phyloP scores from a whole-genome alignment of 2,329 filamentous ascomycete species.

The Beauveria varroae region DNA sequence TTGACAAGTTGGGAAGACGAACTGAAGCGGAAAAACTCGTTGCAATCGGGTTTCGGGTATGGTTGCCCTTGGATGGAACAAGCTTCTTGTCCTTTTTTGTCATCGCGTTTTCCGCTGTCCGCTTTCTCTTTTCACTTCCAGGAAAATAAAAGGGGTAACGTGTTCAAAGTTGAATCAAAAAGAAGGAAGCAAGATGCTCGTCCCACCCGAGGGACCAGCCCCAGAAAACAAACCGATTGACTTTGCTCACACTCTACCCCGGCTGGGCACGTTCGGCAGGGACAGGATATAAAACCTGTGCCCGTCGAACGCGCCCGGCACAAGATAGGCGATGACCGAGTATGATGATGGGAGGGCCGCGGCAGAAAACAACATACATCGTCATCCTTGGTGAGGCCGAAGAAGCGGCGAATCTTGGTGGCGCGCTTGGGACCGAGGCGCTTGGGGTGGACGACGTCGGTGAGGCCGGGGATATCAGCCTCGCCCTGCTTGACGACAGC shows the following conservation, averaged over 20 bases:
- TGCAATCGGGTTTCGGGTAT: not conserved
- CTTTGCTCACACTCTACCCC: constrained; percentile 54
- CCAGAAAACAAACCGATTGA: constrained; percentile 8
- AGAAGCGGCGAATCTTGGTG: constrained; percentile 99
- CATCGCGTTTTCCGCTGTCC: not conserved
- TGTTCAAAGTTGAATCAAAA: constrained; percentile 1
- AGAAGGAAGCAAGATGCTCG: constrained; percentile 10
- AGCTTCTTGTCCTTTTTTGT: constrained; percentile 9
- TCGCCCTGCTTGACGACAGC: constrained; percentile 98
- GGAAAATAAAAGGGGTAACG: not conserved
- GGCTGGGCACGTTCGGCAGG: constrained; percentile 22
- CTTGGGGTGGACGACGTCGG: constrained; percentile 98
- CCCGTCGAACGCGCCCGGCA: constrained; percentile 32
- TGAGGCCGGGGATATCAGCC: constrained; percentile 85
- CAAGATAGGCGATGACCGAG: constrained; percentile 64
- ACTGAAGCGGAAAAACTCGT: not conserved
- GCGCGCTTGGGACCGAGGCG: constrained; percentile 98
- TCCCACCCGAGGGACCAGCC: not conserved
- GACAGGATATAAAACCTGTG: not conserved
- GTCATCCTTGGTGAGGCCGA: constrained; percentile 99
- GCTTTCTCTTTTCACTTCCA: not conserved
- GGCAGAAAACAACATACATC: constrained; percentile 68
- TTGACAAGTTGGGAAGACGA: not conserved
- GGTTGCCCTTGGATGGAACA: constrained; percentile 1
- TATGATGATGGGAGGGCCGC: constrained; percentile 40